Evolutionary conservation across 768 basidiomycete genomes (phyloP).

Genomic region (Termitomyces sp.): DNA sequence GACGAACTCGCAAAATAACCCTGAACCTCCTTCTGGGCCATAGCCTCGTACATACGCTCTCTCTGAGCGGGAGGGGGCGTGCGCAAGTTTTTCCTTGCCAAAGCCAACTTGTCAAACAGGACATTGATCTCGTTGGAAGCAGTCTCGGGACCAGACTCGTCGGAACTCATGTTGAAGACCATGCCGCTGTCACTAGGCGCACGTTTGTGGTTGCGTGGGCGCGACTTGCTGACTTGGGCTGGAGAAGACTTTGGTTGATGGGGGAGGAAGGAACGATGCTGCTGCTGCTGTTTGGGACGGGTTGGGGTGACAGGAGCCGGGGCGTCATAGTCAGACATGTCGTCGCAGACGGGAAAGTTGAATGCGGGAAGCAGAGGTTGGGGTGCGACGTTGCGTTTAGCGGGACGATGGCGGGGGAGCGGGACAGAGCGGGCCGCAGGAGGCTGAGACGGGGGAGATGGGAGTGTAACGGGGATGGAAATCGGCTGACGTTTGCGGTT

Average conservation of each 20-base stretch:
- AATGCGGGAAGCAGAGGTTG: slow-evolving; percentile 12
- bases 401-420: slow-evolving; percentile 27
- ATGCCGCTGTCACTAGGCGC: slow-evolving; percentile 59
- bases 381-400: slow-evolving; percentile 14
- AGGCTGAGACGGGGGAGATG: slow-evolving; percentile 13
- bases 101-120: slow-evolving; percentile 8
- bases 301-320: slow-evolving; percentile 35
- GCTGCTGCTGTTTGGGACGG: slow-evolving; percentile 29
- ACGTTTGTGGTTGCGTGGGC: slow-evolving; percentile 41
- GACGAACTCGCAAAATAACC: slow-evolving; percentile 72
- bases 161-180: slow-evolving; percentile 70
- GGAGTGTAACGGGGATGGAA: slow-evolving; percentile 5
- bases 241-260: slow-evolving; percentile 37
- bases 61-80: slow-evolving; percentile 9
- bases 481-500: slow-evolving; percentile 9
- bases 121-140: slow-evolving; percentile 35
- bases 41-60: slow-evolving; percentile 25
- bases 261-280: slow-evolving; percentile 41
- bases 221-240: not conserved
- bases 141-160: slow-evolving; percentile 33
- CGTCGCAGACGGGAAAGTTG: slow-evolving; percentile 70
- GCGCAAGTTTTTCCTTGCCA: not conserved
- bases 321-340: slow-evolving; percentile 28
- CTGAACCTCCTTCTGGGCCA: slow-evolving; percentile 25
- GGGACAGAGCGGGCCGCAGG: slow-evolving; percentile 49